phyloP scores from a whole-genome alignment of 768 basidiomycete genomes.

The Leccinum pellstonianum region DNA sequence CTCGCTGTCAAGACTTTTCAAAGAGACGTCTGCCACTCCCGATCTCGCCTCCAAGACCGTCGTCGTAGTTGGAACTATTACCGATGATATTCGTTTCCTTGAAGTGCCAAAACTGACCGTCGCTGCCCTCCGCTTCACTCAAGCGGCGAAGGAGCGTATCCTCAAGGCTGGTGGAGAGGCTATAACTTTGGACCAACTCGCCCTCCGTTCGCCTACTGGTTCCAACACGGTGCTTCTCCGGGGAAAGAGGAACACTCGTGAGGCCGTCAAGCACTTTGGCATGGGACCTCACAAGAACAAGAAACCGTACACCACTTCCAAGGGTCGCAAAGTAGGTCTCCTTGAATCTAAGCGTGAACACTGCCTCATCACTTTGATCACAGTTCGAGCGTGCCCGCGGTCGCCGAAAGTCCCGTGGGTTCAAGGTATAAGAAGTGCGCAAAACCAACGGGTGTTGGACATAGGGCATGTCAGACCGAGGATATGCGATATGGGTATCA shows the following conservation, averaged over 20 bases:
- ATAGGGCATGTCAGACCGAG: conserved; percentile 23
- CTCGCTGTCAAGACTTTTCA: conserved; percentile 89
- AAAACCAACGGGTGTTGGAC: conserved; percentile 36
- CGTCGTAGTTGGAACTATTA: conserved; percentile 88
- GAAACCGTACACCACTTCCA: conserved; percentile 93
- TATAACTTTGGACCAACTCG: conserved; percentile 95
- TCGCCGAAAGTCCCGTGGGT: conserved; percentile 96
- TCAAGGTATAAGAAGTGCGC: conserved; percentile 75
- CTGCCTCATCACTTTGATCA: conserved; percentile 4
- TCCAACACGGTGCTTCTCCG: conserved; percentile 92
- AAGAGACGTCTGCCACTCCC: conserved; percentile 66
- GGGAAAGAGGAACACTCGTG: conserved; percentile 89
- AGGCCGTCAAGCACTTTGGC: conserved; percentile 97
- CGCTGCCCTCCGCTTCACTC: conserved; percentile 94
- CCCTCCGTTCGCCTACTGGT: conserved; percentile 90
- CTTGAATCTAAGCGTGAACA: neutral
- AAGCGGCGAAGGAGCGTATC: conserved; percentile 91
- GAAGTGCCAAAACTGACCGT: conserved; percentile 88
- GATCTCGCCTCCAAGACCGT: conserved; percentile 80
- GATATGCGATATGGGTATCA: conserved; percentile 36
- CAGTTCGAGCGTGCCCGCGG: conserved; percentile 98
- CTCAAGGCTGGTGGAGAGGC: conserved; percentile 93
- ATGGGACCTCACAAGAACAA: conserved; percentile 99
- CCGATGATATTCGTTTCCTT: conserved; percentile 89
- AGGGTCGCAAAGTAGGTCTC: conserved; percentile 83